Evolutionary conservation across 2,329 filamentous ascomycete genomes (phyloP), one percentile per base, ranked within the genome.

Genomic region (Helotiales sp.): DNA sequence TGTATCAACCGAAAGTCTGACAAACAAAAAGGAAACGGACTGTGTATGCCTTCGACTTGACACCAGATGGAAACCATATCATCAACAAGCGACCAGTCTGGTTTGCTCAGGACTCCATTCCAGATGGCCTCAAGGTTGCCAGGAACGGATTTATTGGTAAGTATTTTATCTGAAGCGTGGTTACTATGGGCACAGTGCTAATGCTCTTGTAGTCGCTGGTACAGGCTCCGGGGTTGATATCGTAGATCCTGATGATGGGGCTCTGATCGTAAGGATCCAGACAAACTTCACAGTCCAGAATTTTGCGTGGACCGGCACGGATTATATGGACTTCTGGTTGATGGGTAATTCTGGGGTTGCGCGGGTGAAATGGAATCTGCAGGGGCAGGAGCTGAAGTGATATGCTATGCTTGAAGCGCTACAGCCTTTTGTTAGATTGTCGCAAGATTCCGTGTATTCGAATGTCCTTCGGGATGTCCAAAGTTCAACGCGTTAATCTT

Each of bases 261-360:
- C 70, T 38, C 64, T 76, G 59, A 64, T 77, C 24, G 62, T 74
- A 46, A 69, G 69, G 13, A 71, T 76, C 10, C 73, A 76, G 66
- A 77, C 75, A n/a, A 75, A 74, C 54, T 76, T 73, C 57, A 72
- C 73, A 2, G 76, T 77, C 38, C 71, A 76, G 66, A 78, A 78
- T 60, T 74, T 78, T 58, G 74, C 72, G 33, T 78, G 74, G 74
- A 72, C 70, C 2, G 75, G 75, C 0, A 60, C 67, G 7, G 68
- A 75, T 64, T 65, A 73, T 48, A 73, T 69, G 49, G 71, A 72
- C 22, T 60, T 77, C 27, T 76, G 75, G 75, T 54, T 77, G 47
- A 71, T 75, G 67, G 74, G 75, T 0, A 67, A 72, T 33, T 70
- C 69, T 10, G 74, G 75, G 0, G 70, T 76, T 25, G 70, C 69